Conservation (phyloP, 768 basidiomycete genomes). For the Kwoniella dendrophila region DNA sequence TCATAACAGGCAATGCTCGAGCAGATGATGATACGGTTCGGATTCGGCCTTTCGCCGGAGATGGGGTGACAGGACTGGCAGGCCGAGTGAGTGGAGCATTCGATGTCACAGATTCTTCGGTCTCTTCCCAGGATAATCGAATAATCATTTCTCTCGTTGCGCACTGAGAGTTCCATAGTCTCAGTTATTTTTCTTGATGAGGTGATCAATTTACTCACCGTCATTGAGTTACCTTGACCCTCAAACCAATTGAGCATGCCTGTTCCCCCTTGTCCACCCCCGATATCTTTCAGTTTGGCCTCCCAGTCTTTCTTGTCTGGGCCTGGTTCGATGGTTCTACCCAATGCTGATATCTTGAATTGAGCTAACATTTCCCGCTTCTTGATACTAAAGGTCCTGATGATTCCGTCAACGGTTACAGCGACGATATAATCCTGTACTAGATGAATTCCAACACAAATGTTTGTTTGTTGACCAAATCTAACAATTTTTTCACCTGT, state of each 20-base stretch:
- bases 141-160: slow-evolving; percentile 39
- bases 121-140: slow-evolving; percentile 31
- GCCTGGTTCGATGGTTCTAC: slow-evolving; percentile 62
- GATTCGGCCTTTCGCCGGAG: slow-evolving; percentile 1
- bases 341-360: slow-evolving; percentile 80
- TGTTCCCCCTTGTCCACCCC: slow-evolving; percentile 59
- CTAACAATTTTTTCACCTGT: slow-evolving; percentile 83
- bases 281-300: slow-evolving; percentile 72
- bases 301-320: not conserved
- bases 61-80: slow-evolving; percentile 7
- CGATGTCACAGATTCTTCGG: slow-evolving; percentile 14
- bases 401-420: slow-evolving; percentile 88
- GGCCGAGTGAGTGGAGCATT: not conserved
- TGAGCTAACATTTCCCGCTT: slow-evolving; percentile 86
- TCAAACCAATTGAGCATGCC: slow-evolving; percentile 68
- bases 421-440: slow-evolving; percentile 80
- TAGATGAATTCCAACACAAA: slow-evolving; percentile 87
- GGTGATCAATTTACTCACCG: slow-evolving; percentile 60
- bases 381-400: slow-evolving; percentile 88
- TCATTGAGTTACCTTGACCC: slow-evolving; percentile 86
- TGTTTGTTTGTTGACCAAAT: slow-evolving; percentile 89
- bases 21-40: slow-evolving; percentile 6
- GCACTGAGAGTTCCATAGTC: slow-evolving; percentile 24
- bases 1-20: slow-evolving; percentile 5
- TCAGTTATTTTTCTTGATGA: not conserved